A percentile compares a stretch with the other conserved stretches of the same genome.
Evolutionary conservation across 1,284 basidiomycete species (phyloP).

Genomic region (Ceratorhiza oryzae-sativae): DNA sequence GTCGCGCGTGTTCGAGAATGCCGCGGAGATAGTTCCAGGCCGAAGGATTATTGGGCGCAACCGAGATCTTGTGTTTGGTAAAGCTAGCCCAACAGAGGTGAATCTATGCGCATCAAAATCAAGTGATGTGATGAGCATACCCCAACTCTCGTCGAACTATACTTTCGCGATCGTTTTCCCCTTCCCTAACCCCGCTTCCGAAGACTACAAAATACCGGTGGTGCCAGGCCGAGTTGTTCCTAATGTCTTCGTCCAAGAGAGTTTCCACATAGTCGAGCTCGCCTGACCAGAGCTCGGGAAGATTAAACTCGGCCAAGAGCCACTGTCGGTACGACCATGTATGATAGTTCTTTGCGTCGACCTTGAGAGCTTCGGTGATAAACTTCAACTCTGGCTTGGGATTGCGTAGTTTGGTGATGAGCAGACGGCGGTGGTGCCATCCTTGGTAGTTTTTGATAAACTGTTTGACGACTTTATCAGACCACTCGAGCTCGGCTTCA

Average conservation of each 20-base stretch:
- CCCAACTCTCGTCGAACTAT: slow-evolving; percentile 70
- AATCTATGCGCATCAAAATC: slow-evolving; percentile 33
- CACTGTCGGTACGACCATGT: slow-evolving; percentile 96
- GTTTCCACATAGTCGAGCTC: slow-evolving; percentile 81
- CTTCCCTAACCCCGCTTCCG: slow-evolving; percentile 65
- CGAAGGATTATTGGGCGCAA: slow-evolving; percentile 88
- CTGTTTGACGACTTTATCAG: slow-evolving; percentile 82
- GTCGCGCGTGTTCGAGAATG: slow-evolving; percentile 64
- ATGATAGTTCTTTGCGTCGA: slow-evolving; percentile 93
- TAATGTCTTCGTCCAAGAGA: slow-evolving; percentile 78
- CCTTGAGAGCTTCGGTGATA: slow-evolving; percentile 67
- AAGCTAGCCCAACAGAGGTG: slow-evolving; percentile 49
- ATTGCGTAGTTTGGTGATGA: slow-evolving; percentile 60
- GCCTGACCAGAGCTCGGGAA: slow-evolving; percentile 72
- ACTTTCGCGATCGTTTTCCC: slow-evolving; percentile 64
- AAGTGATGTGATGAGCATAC: slow-evolving; percentile 56
- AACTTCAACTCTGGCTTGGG: slow-evolving; percentile 77
- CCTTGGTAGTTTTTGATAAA: slow-evolving; percentile 95
- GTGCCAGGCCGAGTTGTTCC: slow-evolving; percentile 99
- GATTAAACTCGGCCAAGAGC: slow-evolving; percentile 82
- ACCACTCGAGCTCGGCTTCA: slow-evolving; percentile 75
- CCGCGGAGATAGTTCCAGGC: slow-evolving; percentile 96
- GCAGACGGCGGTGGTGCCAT: slow-evolving; percentile 92
- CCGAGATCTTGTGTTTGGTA: slow-evolving; percentile 77
- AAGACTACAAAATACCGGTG: slow-evolving; percentile 96